A percentile compares a stretch with the other conserved stretches of the same genome.
phyloP scores from a whole-genome alignment of 352 stramenopile genomes.

The Phytophthora idaei region DNA sequence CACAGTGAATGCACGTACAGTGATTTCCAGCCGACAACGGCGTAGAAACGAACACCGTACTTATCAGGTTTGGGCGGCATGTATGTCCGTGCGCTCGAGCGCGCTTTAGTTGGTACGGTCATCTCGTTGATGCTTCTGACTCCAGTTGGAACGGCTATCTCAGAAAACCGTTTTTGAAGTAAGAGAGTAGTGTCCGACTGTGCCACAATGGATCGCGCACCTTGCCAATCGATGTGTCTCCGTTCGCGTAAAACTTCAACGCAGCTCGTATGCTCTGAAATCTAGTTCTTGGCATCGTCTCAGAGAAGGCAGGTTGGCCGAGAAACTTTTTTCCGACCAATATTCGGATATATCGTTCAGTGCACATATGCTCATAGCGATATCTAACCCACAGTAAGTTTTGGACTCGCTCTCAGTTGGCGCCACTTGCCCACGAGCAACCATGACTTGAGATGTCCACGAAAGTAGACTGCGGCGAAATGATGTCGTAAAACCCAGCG shows the following conservation, averaged over 20 bases:
- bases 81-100: neutral
- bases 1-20: neutral
- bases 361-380: neutral
- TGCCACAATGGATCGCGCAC: neutral
- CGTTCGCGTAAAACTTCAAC: neutral
- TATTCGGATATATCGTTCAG: neutral
- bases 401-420: neutral
- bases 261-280: neutral
- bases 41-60: neutral
- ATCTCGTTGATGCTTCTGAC: neutral
- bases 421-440: neutral
- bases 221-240: neutral
- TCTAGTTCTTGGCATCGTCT: neutral
- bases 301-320: neutral
- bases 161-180: neutral
- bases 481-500: neutral
- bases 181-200: neutral
- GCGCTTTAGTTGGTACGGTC: neutral
- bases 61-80: neutral
- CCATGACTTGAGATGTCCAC: neutral
- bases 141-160: neutral
- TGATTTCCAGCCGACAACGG: neutral
- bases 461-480: neutral
- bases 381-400: neutral
- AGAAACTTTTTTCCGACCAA: neutral